Evolutionary conservation across 2,329 filamentous ascomycete species (phyloP).

Genomic region (Fusarium albosuccineum): DNA sequence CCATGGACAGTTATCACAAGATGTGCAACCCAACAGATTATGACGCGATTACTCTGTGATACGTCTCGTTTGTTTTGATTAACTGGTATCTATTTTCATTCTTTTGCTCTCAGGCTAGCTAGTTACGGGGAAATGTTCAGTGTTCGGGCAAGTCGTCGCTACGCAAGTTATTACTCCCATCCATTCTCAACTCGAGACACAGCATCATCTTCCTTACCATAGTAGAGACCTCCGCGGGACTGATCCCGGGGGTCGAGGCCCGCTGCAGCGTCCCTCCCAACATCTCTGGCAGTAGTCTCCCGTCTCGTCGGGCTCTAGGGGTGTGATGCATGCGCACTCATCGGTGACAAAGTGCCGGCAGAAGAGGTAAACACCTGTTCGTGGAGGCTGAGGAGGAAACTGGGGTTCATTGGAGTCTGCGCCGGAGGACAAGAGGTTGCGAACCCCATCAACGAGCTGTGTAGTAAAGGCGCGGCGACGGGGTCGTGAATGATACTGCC

Average conservation of each 20-base stretch:
- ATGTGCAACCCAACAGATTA: background rate
- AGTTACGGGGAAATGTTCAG: slow-evolving; percentile 16
- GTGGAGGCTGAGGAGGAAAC: slow-evolving; percentile 29
- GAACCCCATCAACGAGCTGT: slow-evolving; percentile 31
- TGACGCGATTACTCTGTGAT: no score
- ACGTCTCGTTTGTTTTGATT: background rate
- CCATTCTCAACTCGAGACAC: background rate
- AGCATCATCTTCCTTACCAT: slow-evolving; percentile 24
- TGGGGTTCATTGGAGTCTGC: slow-evolving; percentile 1
- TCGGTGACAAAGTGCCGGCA: slow-evolving; percentile 38
- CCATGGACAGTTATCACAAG: slow-evolving; percentile 12
- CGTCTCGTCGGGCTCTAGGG: slow-evolving; percentile 15
- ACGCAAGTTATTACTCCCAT: background rate
- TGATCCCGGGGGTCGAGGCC: slow-evolving; percentile 31
- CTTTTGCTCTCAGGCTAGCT: slow-evolving; percentile 15
- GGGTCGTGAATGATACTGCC: background rate
- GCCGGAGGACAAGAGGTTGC: slow-evolving; percentile 22
- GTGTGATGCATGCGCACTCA: slow-evolving; percentile 33
- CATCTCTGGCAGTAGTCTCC: slow-evolving; percentile 44
- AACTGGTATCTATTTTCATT: slow-evolving; percentile 2
- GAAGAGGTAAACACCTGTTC: slow-evolving; percentile 34
- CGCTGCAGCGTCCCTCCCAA: slow-evolving; percentile 40
- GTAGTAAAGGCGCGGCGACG: slow-evolving; percentile 18
- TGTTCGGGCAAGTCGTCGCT: background rate
- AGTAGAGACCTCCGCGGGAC: slow-evolving; percentile 14